Percentiles rank a stretch among this genome's conserved stretches.
Conservation (phyloP, 2,329 filamentous ascomycete genomes). For the Curvularia spicifera region DNA sequence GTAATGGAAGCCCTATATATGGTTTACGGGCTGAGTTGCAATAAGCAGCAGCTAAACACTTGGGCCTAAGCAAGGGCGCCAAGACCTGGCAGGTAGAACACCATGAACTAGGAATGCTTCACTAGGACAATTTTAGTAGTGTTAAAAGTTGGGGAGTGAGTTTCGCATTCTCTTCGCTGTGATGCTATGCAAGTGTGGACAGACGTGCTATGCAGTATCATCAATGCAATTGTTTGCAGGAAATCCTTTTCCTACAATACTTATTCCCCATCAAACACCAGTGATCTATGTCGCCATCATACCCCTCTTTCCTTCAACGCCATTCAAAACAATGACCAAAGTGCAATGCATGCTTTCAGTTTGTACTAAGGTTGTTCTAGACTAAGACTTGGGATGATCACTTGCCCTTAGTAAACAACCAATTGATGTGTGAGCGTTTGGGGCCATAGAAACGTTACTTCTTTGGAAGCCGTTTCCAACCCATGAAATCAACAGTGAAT, state of each 20-base stretch:
- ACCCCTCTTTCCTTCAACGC: not conserved
- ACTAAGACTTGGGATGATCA: not conserved
- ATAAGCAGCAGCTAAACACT: too few relatives aligned
- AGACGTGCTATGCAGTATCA: not conserved
- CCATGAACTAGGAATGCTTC: too few relatives aligned
- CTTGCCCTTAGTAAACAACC: not conserved
- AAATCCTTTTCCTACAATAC: not conserved
- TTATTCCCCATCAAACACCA: not conserved
- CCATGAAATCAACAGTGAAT: not conserved
- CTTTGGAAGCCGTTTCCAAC: not conserved
- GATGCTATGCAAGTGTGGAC: not conserved
- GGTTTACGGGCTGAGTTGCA: too few relatives aligned
- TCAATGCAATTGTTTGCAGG: not conserved
- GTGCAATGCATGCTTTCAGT: not conserved
- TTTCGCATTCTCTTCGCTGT: not conserved
- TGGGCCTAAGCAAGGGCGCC: too few relatives aligned
- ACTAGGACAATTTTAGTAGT: too few relatives aligned
- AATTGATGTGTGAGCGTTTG: too few relatives aligned
- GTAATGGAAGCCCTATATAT: too few relatives aligned
- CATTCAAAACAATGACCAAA: not conserved
- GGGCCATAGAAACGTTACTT: not conserved
- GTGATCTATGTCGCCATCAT: not conserved
- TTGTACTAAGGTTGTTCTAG: not conserved
- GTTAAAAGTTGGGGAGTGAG: not conserved
- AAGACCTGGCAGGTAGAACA: too few relatives aligned